Percentiles rank a stretch among this genome's conserved stretches.
These are phyloP conservation scores for Conoideocrella luteorostrata DNA, from an alignment of 2,329 filamentous ascomycete species.

Conservation along the genomic window DNA sequence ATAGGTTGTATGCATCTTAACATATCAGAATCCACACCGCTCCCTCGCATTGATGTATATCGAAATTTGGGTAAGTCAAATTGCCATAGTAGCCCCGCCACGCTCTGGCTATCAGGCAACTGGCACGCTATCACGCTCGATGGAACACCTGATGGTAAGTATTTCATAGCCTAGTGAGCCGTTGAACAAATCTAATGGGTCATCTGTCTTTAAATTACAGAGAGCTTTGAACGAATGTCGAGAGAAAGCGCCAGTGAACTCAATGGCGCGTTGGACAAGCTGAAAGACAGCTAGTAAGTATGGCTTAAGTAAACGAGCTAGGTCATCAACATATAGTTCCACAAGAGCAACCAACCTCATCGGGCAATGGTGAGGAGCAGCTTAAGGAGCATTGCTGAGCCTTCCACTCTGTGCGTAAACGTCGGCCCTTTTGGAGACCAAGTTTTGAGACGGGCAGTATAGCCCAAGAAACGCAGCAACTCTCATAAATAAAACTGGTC, in stretches of 20 bases:
- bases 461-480: too few species aligned
- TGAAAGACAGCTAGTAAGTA: slow-evolving; percentile 11
- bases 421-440: too few species aligned
- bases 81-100: slow-evolving; percentile 14
- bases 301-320: too few species aligned
- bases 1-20: not conserved
- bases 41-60: slow-evolving; percentile 12
- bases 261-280: slow-evolving; percentile 10
- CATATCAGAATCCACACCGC: slow-evolving; percentile 3
- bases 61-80: slow-evolving; percentile 11
- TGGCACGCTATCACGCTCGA: slow-evolving; percentile 17
- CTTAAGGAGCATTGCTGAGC: too few species aligned
- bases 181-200: not conserved
- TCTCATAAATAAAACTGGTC: too few species aligned
- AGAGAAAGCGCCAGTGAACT: slow-evolving; percentile 14
- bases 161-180: not conserved
- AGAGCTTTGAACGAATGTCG: slow-evolving; percentile 13
- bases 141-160: slow-evolving; percentile 15
- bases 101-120: slow-evolving; percentile 17
- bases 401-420: too few species aligned
- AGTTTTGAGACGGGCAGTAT: too few species aligned
- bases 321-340: too few species aligned
- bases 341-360: too few species aligned
- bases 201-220: slow-evolving; percentile 2
- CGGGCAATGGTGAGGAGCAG: too few species aligned